Evolutionary conservation across 495 filamentous ascomycete species (phyloP), one percentile per base, ranked within the genome.

Genomic region (Penicillium dipodomyicola): DNA sequence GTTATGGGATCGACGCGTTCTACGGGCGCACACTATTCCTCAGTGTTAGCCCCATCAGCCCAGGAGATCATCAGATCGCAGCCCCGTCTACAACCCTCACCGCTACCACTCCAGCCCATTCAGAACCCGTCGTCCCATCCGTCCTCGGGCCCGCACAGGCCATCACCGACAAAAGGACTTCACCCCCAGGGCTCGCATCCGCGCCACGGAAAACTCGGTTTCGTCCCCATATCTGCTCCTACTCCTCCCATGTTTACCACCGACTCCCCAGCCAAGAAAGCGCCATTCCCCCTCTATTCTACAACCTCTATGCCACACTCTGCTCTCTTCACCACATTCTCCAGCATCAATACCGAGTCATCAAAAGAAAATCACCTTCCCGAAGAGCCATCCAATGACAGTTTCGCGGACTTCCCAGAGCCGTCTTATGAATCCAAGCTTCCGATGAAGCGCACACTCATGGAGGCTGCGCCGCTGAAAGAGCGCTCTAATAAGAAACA

Each of bases 231-330:
- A 70, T 85, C 85, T 49, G 89, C 89, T 4, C 91, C 92, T 19
- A 67, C 72, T 56, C 73, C 79, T 52, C 77, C 82, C 39, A 76
- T 72, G 56, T 87, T 88, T 62, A 78, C 79, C 46, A 96, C 90
- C n/a, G 92, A 94, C 73, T 94, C 91, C 14, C 90, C 88, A 27
- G 76, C 85, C 64, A 96, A 96, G 79, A 90, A 88, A 64, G 79
- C 86, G 8, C 63, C 83, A 39, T 81, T 85, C 71, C 61, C 64
- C n/a, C 61, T 66, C 23, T 67, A 68, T 55, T 44, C 60, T 12
- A 65, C 67, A 76, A 64, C 65, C n/a, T 68, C 76, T 59, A 74
- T 82, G 61, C 81, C 84, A 22, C 83, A 88, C 56, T 85, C 84
- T 62, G 80, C 84, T 41, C 72, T 89, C 22, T 85, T 85, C 67